phyloP scores from a whole-genome alignment of 306 rosid species.

The Sicyos edulis region DNA sequence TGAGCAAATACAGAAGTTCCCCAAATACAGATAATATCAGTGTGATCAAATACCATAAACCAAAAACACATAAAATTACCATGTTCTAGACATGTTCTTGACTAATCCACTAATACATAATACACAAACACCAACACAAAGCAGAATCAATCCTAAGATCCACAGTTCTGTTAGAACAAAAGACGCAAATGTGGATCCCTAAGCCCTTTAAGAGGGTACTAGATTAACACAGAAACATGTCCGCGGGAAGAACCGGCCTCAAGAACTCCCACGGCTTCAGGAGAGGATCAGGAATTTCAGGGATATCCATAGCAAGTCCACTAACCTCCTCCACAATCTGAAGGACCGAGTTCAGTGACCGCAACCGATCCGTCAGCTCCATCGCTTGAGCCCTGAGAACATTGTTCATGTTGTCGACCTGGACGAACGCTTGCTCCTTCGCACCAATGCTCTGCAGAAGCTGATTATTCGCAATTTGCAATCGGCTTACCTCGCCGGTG shows the following conservation, averaged over 20 bases:
- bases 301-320: constrained; percentile 55
- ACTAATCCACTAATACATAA: constrained; percentile 10
- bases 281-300: constrained; percentile 66
- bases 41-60: neutral
- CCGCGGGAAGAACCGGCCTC: constrained; percentile 19
- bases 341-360: constrained; percentile 60
- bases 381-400: constrained; percentile 54
- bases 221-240: constrained; percentile 40
- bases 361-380: constrained; percentile 69
- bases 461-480: constrained; percentile 42
- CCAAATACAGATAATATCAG: neutral
- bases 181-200: neutral
- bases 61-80: neutral
- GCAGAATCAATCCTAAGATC: constrained; percentile 11
- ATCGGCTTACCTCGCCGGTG: constrained; percentile 41
- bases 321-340: constrained; percentile 66
- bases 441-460: constrained; percentile 38
- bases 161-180: neutral
- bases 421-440: constrained; percentile 50
- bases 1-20: neutral
- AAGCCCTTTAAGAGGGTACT: neutral
- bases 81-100: neutral
- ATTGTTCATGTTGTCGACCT: constrained; percentile 44
- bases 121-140: constrained; percentile 3
- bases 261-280: constrained; percentile 67